Base-by-base conservation (phyloP, 2,329 filamentous ascomycete species). In the Byssoonygena ceratinophila region DNA sequence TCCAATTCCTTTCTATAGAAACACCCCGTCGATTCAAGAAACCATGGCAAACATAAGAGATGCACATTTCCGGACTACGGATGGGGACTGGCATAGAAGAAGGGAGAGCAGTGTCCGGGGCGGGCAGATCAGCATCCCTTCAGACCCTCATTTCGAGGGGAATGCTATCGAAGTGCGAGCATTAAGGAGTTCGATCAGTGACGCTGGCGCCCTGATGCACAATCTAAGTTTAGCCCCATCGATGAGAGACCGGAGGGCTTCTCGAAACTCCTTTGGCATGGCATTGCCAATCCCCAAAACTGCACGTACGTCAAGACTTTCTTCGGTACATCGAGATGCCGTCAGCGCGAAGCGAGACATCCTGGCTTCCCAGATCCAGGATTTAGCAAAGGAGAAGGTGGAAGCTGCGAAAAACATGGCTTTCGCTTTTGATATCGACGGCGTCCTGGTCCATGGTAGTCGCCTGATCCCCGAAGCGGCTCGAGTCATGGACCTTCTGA, bases 321-420 rank as follows among this genome's bases (percentile, higher is more conserved):
- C 81, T 9, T 82, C 80, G 2, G 77, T 84, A 32, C 71, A 77
- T 67, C 71, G 51, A 71, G 56, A 78, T 76, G 58, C 78, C 76
- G 57, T 79, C 80, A 76, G 79, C 74, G 56, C 70, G 73, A 49
- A 81, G 2, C 79, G 83, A 29, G 82, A 85, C 46, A 80, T 87
- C 55, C 72, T 87, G 56, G 82, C 81, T 34, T 79, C 81, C 2
- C 83, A 86, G 68, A 74, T 86, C 18, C 84, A 88, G 70, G 79
- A 82, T 57, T 73, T 87, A 58, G 75, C 78, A 59, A 68, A 76
- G 53, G 77, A 82, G 60, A 85, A 84, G 71, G 83, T 85, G 14
- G 70, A 71, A 27, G 76, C 77, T 54, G 84, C 83, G 54, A 87
- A 87, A 76, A 82, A 87, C 72, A 87, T 88, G 83, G 82, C 83